phyloP scores from a whole-genome alignment of 228 moss, liverwort and hornwort genomes.

The Sphagnum fallax region DNA sequence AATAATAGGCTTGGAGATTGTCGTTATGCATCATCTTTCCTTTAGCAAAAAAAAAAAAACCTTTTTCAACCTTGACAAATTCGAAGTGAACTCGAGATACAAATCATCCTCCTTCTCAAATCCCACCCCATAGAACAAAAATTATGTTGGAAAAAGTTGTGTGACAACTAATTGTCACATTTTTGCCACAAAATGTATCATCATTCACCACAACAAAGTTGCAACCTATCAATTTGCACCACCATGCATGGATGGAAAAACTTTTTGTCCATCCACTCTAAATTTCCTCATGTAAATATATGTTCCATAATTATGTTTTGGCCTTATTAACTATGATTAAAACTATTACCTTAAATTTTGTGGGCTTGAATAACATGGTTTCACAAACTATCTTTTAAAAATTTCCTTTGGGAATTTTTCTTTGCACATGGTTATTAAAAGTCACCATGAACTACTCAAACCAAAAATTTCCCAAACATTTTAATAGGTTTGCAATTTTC shows the following conservation, averaged over 20 bases:
- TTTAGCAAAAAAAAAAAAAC: no score
- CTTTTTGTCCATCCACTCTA: constrained; percentile 44
- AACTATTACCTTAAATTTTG: no score
- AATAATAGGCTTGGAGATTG: no score
- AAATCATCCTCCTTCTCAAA: constrained; percentile 22
- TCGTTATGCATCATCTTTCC: no score
- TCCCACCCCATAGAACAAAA: no score
- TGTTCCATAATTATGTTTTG: no score
- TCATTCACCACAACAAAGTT: constrained; percentile 24
- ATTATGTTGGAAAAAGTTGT: neutral
- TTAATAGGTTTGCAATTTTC: constrained; percentile 82
- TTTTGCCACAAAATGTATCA: constrained; percentile 43
- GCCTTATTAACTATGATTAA: no score
- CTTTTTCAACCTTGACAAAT: constrained; percentile 6
- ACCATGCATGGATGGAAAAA: constrained; percentile 47
- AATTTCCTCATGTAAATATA: constrained; percentile 33
- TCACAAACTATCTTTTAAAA: no score
- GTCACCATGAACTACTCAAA: neutral
- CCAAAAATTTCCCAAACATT: neutral
- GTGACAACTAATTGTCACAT: constrained; percentile 27
- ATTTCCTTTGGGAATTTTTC: no score
- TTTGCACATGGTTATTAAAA: neutral
- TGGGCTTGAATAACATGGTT: no score
- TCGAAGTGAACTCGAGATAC: constrained; percentile 46
- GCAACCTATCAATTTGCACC: constrained; percentile 47